phyloP scores from a whole-genome alignment of 805 yeast species.

The Kluyveromyces wickerhamii region DNA sequence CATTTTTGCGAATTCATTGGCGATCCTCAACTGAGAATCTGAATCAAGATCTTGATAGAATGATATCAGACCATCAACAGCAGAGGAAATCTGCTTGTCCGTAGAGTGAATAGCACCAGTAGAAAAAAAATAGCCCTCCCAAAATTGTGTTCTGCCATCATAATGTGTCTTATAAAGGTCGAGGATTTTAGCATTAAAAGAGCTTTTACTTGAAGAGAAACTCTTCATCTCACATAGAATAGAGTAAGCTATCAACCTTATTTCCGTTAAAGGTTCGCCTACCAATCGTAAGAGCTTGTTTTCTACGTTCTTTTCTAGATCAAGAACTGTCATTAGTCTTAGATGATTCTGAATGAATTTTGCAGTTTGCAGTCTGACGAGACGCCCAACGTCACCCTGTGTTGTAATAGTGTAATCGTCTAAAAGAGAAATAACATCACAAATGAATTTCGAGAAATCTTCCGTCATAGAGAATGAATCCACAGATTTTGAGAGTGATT shows the following conservation, averaged over 20 bases:
- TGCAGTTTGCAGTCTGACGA: constrained; percentile 50
- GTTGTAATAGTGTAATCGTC: constrained; percentile 73
- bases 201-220: constrained; percentile 14
- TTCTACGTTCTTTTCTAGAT: constrained; percentile 17
- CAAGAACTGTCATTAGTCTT: constrained; percentile 2
- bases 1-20: constrained; percentile 15
- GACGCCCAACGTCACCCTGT: constrained; percentile 90
- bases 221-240: constrained; percentile 11
- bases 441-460: constrained; percentile 9
- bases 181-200: constrained; percentile 21
- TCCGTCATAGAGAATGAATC: neutral
- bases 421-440: constrained; percentile 32
- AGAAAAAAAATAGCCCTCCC: constrained; percentile 48
- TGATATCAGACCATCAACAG: constrained; percentile 34
- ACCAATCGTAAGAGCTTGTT: constrained; percentile 44
- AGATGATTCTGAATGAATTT: constrained; percentile 30
- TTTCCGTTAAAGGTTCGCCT: constrained; percentile 54
- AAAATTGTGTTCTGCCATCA: constrained; percentile 31
- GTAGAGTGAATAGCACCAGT: constrained; percentile 52
- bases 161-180: constrained; percentile 10
- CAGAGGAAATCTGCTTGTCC: constrained; percentile 35
- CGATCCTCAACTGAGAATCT: constrained; percentile 7
- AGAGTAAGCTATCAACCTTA: constrained; percentile 33
- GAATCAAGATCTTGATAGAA: constrained; percentile 18
- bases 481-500: constrained; percentile 7